Evolutionary conservation across 208 protist genomes (phyloP).

Genomic region (Phytomonas sp.): DNA sequence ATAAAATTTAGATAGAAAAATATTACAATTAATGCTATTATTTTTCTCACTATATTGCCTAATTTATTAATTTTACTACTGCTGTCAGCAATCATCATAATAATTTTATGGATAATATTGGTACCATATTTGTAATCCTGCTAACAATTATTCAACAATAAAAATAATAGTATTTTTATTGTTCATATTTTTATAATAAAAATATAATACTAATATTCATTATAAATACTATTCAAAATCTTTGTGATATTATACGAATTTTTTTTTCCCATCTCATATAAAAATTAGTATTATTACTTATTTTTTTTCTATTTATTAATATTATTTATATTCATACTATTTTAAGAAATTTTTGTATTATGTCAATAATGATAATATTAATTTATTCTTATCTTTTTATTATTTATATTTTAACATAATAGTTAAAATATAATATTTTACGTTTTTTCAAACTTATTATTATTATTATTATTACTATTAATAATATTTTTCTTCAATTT

Average conservation of each 20-base stretch:
- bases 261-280: conserved; percentile 4
- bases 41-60: conserved; percentile 5
- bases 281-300: background rate
- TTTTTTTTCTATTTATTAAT: background rate
- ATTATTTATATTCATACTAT: background rate
- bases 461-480: conserved; percentile 3
- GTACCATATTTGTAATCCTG: background rate
- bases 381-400: conserved; percentile 6
- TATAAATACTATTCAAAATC: background rate
- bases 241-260: background rate
- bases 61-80: conserved; percentile 7
- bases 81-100: background rate
- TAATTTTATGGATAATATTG: background rate
- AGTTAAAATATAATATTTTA: background rate
- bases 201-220: conserved; percentile 3
- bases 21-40: background rate
- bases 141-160: conserved; percentile 4
- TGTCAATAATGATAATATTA: conserved; percentile 1
- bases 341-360: background rate
- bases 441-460: background rate
- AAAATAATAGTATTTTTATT: no score
- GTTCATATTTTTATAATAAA: conserved; percentile 2
- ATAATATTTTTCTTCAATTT: conserved; percentile 14
- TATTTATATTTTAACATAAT: no score
- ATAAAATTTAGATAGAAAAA: background rate